These are phyloP conservation scores for Bolboschoenus planiculmis DNA, from an alignment of 176 grass and related monocot genomes.

Conservation along the genomic window DNA sequence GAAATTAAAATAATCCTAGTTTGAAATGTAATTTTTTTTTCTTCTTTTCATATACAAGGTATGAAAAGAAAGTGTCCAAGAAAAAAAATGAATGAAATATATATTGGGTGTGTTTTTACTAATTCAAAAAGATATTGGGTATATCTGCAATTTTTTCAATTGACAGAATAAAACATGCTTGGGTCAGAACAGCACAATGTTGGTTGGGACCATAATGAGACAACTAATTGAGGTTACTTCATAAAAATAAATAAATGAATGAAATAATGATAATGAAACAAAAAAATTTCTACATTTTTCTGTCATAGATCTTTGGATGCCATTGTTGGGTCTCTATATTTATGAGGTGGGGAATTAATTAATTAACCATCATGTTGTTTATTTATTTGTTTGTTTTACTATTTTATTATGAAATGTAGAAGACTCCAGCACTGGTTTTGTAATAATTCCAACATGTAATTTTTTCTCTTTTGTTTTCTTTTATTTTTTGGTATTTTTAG, in stretches of 20 bases:
- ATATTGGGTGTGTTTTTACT: not conserved
- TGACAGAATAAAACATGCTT: not conserved
- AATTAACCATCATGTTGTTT: not conserved
- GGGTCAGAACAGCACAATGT: slow-evolving; percentile 15
- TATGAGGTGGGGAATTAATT: not conserved
- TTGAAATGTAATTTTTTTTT: not conserved
- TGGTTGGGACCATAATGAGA: slow-evolving; percentile 15
- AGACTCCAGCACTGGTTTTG: not conserved
- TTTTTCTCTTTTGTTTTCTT: not conserved
- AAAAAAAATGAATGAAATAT: not conserved
- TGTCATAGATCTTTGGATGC: not conserved
- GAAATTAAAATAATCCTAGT: not conserved
- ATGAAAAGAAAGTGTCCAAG: not conserved
- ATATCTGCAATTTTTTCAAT: not conserved
- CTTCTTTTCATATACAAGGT: not conserved
- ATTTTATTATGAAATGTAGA: not conserved
- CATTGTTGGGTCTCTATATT: not conserved
- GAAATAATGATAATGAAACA: not conserved
- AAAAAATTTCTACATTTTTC: not conserved
- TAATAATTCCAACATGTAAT: not conserved
- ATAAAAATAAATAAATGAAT: not conserved
- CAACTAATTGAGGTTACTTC: not conserved
- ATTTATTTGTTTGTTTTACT: not conserved
- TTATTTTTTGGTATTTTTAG: not conserved
- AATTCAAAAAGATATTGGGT: not conserved